phyloP scores from a whole-genome alignment of 805 yeast genomes.

The Candida chilensis region DNA sequence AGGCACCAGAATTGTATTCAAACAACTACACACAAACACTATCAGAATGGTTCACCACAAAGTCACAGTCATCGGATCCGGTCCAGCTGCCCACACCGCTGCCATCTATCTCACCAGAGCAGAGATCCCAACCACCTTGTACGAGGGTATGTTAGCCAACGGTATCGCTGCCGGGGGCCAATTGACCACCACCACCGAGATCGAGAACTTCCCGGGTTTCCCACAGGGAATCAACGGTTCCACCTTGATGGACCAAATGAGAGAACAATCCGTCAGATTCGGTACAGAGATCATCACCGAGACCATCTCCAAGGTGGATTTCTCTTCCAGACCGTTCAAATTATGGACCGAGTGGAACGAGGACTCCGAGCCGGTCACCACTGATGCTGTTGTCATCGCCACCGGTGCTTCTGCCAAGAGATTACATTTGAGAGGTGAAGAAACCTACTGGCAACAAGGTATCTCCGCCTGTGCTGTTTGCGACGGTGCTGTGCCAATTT shows the following conservation, averaged over 20 bases:
- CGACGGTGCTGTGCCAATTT: conserved; percentile 99
- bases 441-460: conserved; percentile 97
- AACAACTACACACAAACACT: not conserved
- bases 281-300: conserved; percentile 95
- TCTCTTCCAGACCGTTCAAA: conserved; percentile 85
- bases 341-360: conserved; percentile 95
- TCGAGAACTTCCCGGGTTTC: conserved; percentile 99
- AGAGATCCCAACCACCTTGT: conserved; percentile 85
- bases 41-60: conserved; percentile 69
- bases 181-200: conserved; percentile 95
- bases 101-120: conserved; percentile 97
- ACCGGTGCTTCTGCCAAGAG: conserved; percentile 99
- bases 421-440: conserved; percentile 92
- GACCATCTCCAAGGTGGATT: conserved; percentile 88
- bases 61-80: conserved; percentile 90
- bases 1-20: not conserved
- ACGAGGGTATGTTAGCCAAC: conserved; percentile 95
- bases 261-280: conserved; percentile 75
- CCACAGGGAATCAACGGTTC: conserved; percentile 88
- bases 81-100: conserved; percentile 99
- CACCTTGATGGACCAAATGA: conserved; percentile 89
- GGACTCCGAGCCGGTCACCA: conserved; percentile 82
- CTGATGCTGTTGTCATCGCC: conserved; percentile 88
- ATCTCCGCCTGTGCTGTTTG: conserved; percentile 99
- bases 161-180: conserved; percentile 99